A percentile compares a stretch with the other conserved stretches of the same genome.
Conservation (phyloP, 2,329 filamentous ascomycete species). For the Penicillium oxalicum region DNA sequence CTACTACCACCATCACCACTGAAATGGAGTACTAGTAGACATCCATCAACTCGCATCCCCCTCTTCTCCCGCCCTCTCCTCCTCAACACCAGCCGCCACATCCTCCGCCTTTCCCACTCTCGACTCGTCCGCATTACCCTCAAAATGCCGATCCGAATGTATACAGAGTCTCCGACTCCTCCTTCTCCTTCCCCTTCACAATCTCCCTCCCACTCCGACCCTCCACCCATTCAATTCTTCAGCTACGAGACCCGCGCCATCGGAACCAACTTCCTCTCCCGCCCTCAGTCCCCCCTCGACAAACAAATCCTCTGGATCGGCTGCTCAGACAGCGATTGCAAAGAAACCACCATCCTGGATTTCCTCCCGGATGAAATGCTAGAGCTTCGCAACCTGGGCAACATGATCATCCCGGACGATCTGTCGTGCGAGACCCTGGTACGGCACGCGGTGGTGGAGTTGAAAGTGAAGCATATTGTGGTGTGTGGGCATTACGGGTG, state of each 20-base stretch:
- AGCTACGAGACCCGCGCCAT: conserved; percentile 1
- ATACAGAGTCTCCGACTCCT: not conserved
- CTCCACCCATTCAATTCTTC: not conserved
- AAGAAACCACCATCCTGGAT: conserved; percentile 11
- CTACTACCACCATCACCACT: no score
- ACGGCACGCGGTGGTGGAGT: conserved; percentile 13
- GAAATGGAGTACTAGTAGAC: no score
- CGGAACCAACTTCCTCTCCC: conserved; percentile 9
- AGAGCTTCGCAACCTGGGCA: conserved; percentile 16
- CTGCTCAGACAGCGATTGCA: conserved; percentile 15
- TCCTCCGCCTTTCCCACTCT: not conserved
- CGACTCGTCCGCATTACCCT: not conserved
- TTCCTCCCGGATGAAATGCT: conserved; percentile 13
- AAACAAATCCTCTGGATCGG: conserved; percentile 18
- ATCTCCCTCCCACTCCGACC: not conserved
- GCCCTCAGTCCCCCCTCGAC: conserved; percentile 1
- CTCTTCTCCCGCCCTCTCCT: not conserved
- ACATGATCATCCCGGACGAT: conserved; percentile 19
- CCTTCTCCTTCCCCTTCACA: no score
- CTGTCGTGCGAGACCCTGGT: conserved; percentile 16
- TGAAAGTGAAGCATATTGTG: conserved; percentile 17
- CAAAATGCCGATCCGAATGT: conserved; percentile 3
- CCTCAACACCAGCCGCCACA: not conserved
- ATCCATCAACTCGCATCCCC: no score
- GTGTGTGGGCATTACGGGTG: conserved; percentile 20